A percentile compares a stretch with the other conserved stretches of the same genome.
Conservation (phyloP, 805 yeast genomes). For the Priceomyces carsonii region DNA sequence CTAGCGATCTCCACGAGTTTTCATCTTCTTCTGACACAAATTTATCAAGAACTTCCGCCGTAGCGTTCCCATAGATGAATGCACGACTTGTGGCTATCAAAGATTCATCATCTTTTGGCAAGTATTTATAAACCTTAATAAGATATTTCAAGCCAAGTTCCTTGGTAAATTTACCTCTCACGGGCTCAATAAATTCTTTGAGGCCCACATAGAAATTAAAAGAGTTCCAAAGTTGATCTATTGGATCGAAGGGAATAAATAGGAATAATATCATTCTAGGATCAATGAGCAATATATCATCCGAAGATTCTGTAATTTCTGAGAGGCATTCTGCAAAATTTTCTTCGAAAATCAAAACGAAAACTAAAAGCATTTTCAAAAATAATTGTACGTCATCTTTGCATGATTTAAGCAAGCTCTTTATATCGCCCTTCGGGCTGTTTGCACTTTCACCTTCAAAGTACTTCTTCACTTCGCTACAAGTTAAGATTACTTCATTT, state of each 20-base stretch:
- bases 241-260: slow-evolving; percentile 3
- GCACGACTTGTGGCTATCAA: too few species aligned
- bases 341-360: slow-evolving; percentile 4
- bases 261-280: slow-evolving; percentile 14
- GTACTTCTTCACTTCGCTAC: background rate
- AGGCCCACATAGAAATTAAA: background rate
- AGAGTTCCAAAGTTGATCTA: background rate
- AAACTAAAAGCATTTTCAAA: slow-evolving; percentile 5
- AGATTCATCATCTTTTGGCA: too few species aligned
- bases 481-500: slow-evolving; percentile 3
- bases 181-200: background rate
- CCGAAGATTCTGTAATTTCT: background rate
- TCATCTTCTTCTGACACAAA: slow-evolving; percentile 13
- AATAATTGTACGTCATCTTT: slow-evolving; percentile 7
- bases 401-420: background rate
- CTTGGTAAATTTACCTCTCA: background rate
- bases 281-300: slow-evolving; percentile 12
- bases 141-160: background rate
- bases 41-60: slow-evolving; percentile 11
- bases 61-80: too few species aligned
- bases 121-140: background rate
- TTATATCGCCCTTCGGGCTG: slow-evolving; percentile 1
- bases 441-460: slow-evolving; percentile 2
- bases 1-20: slow-evolving; percentile 14
- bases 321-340: slow-evolving; percentile 4